Evolutionary conservation across 306 rosid species (phyloP), one percentile per base, ranked within the genome.

Genomic region (Citrullus amarus): DNA sequence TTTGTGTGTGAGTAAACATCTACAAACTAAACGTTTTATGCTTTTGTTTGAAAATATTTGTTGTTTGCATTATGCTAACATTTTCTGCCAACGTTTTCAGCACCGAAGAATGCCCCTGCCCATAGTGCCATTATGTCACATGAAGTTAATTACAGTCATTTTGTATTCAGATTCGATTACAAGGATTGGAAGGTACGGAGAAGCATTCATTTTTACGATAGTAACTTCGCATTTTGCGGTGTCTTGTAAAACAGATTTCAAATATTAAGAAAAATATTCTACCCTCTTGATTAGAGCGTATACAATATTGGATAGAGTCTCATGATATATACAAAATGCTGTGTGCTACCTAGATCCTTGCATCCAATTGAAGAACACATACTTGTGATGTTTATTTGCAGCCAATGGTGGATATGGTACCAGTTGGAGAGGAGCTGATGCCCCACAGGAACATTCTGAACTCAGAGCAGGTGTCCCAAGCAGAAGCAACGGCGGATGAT

Each of bases 111-210:
- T 82, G 96, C 96, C 57, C 93, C 98, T 0, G 84, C 86, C 17
- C 86, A 89, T 16, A 80, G 81, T 46, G 78, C 84, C 4, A 74
- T 87, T 18, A 79, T 81, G 79, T 86, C 91, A 9, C 84, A 85
- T 72, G 85, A 87, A 70, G 93, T 88, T 66, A 74, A 83, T 74
- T 89, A 86, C 80, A 79, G 81, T 63, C 97, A 90, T 82, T 94
- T 94, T 82, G 86, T 94, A 63, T 90, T 94, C 90, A 86, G 97
- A 88, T 83, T 75, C 73, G 97, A 94, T 84, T 92, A 81, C 81
- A 77, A 87, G 60, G 97, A 94, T 83, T 91, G 98, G 98, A 89
- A 86, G 98, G 98, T 93, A 88, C 50, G 41, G 67, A 50, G 72
- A 2, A n/a, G 30, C 41, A 30, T 51, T 62, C 57, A 48, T 38